A percentile compares a stretch with the other conserved stretches of the same genome.
Evolutionary conservation across 306 rosid genomes (phyloP).

Genomic region (Cucurbita ficifolia): DNA sequence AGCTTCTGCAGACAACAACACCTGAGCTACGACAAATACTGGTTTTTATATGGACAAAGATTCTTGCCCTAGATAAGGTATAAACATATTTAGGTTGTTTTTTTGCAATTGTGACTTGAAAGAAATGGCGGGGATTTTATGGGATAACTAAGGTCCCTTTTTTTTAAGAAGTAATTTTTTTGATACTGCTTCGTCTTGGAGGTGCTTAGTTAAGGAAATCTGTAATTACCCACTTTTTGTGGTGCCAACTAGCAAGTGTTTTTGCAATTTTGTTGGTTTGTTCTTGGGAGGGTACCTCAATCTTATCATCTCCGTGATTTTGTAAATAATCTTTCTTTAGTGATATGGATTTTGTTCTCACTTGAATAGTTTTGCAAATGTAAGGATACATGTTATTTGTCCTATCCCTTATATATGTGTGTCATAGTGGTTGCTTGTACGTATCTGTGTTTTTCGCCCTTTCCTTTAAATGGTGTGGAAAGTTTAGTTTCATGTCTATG

Average conservation of each 20-base stretch:
- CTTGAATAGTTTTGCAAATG: not conserved
- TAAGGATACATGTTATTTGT: not conserved
- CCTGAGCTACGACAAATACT: slow-evolving; percentile 91
- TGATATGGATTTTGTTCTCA: not conserved
- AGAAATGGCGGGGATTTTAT: not conserved
- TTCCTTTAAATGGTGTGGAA: not conserved
- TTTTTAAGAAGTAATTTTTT: not conserved
- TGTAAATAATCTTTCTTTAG: not conserved
- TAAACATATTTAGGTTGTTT: not conserved
- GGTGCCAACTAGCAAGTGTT: not conserved
- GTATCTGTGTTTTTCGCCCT: not conserved
- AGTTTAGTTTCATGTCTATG: not conserved
- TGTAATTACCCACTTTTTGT: not conserved
- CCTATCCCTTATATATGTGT: not conserved
- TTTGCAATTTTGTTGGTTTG: not conserved
- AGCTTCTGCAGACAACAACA: slow-evolving; percentile 86
- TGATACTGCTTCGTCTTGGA: not conserved
- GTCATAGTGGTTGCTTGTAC: not conserved
- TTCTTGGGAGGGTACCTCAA: not conserved
- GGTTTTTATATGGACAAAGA: slow-evolving; percentile 96
- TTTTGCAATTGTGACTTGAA: slow-evolving; percentile 1
- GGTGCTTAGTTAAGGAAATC: not conserved
- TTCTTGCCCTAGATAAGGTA: slow-evolving; percentile 98
- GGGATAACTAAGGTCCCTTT: not conserved
- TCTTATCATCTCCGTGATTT: not conserved